A percentile compares a stretch with the other conserved stretches of the same genome.
phyloP scores from a whole-genome alignment of 139 green algal genomes.

The Picochlorum costavermella region DNA sequence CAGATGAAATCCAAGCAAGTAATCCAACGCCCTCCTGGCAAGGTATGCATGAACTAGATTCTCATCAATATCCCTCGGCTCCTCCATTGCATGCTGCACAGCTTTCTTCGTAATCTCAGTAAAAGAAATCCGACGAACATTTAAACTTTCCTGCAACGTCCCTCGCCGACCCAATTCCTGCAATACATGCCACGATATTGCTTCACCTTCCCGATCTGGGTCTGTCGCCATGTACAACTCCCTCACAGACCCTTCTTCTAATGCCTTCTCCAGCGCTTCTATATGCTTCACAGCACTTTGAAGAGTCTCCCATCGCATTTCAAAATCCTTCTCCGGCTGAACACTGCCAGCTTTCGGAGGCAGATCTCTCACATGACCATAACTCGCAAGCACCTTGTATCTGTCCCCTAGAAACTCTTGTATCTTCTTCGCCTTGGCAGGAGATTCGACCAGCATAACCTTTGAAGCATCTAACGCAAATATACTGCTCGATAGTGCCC shows the following conservation, averaged over 20 bases:
- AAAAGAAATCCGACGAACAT: conserved; percentile 49
- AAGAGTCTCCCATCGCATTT: conserved; percentile 41
- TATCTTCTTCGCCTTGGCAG: conserved; percentile 90
- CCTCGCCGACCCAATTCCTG: conserved; percentile 55
- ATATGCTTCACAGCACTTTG: conserved; percentile 15
- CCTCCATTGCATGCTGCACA: conserved; percentile 54
- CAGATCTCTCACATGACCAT: conserved; percentile 87
- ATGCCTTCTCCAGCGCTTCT: conserved; percentile 26
- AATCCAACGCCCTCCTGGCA: conserved; percentile 77
- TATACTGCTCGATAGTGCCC: not conserved
- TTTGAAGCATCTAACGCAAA: not conserved
- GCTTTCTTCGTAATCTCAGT: conserved; percentile 71
- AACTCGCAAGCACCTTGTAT: conserved; percentile 66
- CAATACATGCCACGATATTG: conserved; percentile 90
- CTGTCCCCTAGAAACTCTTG: conserved; percentile 69
- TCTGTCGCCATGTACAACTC: conserved; percentile 79
- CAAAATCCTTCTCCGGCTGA: conserved; percentile 41
- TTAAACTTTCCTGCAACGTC: not conserved
- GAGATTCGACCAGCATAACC: conserved; percentile 85
- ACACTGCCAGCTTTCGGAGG: conserved; percentile 49
- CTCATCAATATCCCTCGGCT: conserved; percentile 46
- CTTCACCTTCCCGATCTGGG: conserved; percentile 91
- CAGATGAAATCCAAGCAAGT: conserved; percentile 84
- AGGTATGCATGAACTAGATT: conserved; percentile 86
- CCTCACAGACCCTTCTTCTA: not conserved